Conservation (phyloP, 768 basidiomycete genomes). For the Collybiopsis luxurians region DNA sequence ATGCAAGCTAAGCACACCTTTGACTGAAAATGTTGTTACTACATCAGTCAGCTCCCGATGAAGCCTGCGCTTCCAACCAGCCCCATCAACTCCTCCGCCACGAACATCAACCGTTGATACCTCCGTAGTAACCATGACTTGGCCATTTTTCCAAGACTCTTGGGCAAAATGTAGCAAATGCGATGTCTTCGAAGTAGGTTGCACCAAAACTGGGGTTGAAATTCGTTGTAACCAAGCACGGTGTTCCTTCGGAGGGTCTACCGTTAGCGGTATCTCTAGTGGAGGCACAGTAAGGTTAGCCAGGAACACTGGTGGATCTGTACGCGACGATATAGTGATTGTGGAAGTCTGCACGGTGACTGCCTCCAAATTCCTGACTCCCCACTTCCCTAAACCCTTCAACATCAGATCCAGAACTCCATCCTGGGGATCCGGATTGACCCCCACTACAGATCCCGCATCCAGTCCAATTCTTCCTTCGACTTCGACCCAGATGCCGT, state of each 20-base stretch:
- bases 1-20: conserved; percentile 42
- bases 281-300: conserved; percentile 45
- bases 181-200: conserved; percentile 51
- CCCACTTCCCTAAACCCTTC: conserved; percentile 70
- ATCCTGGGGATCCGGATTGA: conserved; percentile 45
- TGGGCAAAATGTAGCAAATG: conserved; percentile 48
- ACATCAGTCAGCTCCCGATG: conserved; percentile 42
- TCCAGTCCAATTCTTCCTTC: conserved; percentile 63
- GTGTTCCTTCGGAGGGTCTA: conserved; percentile 45
- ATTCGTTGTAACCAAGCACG: conserved; percentile 57
- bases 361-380: conserved; percentile 51
- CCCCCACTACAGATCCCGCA: conserved; percentile 57
- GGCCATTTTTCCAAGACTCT: conserved; percentile 57
- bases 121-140: conserved; percentile 40
- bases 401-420: conserved; percentile 45
- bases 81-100: conserved; percentile 44
- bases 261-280: conserved; percentile 54
- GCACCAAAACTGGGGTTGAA: conserved; percentile 46
- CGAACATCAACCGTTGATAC: conserved; percentile 42
- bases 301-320: conserved; percentile 39
- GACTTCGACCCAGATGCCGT: conserved; percentile 58
- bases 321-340: conserved; percentile 45
- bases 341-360: conserved; percentile 56
- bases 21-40: conserved; percentile 42
- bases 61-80: conserved; percentile 48